Evolutionary conservation across 2,329 filamentous ascomycete species (phyloP).

Genomic region (Diaporthe vaccinii): DNA sequence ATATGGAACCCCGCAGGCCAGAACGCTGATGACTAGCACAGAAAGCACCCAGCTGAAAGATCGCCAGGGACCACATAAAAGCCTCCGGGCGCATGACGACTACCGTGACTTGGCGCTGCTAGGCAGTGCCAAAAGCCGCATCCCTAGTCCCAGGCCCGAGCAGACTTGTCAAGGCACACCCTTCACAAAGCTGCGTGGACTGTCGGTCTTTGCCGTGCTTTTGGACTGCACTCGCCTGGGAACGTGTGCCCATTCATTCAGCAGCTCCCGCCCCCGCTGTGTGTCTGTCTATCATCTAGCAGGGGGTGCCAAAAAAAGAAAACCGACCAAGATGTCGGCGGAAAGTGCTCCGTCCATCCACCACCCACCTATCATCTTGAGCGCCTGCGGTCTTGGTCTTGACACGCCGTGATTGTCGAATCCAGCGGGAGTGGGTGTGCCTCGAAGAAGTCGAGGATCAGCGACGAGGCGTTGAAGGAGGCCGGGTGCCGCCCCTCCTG

Average conservation of each 20-base stretch:
- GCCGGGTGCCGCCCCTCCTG: constrained; percentile 40
- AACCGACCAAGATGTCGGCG: neutral
- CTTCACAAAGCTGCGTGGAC: neutral
- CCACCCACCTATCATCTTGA: neutral
- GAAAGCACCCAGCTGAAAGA: constrained; percentile 17
- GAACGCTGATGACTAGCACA: constrained; percentile 20
- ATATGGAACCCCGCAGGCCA: neutral
- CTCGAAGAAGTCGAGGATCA: constrained; percentile 42
- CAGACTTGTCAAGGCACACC: constrained; percentile 11
- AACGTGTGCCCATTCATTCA: neutral
- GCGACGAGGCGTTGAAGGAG: constrained; percentile 42
- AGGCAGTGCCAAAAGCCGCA: constrained; percentile 16
- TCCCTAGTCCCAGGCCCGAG: neutral
- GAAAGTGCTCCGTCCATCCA: neutral
- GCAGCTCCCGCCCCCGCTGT: neutral
- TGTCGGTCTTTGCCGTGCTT: neutral
- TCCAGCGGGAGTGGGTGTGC: constrained; percentile 28
- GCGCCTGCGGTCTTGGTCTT: neutral
- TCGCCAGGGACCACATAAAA: constrained; percentile 29
- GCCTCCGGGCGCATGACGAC: constrained; percentile 5
- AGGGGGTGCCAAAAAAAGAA: neutral
- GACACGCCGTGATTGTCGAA: neutral
- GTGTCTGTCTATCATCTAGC: neutral
- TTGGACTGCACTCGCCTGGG: neutral
- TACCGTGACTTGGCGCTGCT: constrained; percentile 14